A percentile compares a stretch with the other conserved stretches of the same genome.
These are phyloP conservation scores for Funneliformis geosporum DNA, from an alignment of 192 early-diverging fungal genomes.

Conservation along the genomic window DNA sequence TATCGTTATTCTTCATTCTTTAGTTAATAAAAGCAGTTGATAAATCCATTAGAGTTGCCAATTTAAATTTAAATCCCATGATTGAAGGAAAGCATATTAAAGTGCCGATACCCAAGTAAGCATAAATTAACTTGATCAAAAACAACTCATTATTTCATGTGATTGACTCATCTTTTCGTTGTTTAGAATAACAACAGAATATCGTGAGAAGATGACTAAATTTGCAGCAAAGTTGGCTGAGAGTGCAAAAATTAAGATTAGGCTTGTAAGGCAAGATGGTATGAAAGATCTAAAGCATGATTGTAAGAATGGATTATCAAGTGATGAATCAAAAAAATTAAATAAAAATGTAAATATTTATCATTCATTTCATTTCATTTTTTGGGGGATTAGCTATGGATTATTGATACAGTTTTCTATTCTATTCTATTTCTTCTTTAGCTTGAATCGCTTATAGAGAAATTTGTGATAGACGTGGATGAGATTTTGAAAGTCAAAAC, in stretches of 20 bases:
- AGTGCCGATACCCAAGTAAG: constrained; percentile 82
- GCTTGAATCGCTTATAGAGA: constrained; percentile 66
- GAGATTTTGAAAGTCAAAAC: constrained; percentile 65
- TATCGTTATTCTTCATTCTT: not conserved
- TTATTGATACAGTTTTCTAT: not conserved
- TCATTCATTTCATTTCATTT: not conserved
- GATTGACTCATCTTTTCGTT: not conserved
- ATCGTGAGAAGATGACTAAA: constrained; percentile 72
- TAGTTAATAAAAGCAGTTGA: constrained; percentile 60
- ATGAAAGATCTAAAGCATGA: constrained; percentile 75
- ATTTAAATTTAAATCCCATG: constrained; percentile 79
- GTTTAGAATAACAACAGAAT: constrained; percentile 69
- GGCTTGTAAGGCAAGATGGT: constrained; percentile 68
- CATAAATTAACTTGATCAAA: not conserved
- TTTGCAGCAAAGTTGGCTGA: constrained; percentile 61
- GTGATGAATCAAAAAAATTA: constrained; percentile 55
- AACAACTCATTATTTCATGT: not conserved
- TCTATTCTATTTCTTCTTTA: constrained; percentile 18
- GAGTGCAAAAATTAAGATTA: constrained; percentile 65
- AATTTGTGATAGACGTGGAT: constrained; percentile 63
- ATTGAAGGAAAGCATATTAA: constrained; percentile 67
- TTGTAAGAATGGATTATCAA: constrained; percentile 51
- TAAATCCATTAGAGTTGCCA: constrained; percentile 73
- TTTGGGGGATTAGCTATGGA: not conserved
- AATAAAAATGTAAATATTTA: constrained; percentile 55